Conservation (phyloP, 2,329 filamentous ascomycete species). For the Colletotrichum gloeosporioides region DNA sequence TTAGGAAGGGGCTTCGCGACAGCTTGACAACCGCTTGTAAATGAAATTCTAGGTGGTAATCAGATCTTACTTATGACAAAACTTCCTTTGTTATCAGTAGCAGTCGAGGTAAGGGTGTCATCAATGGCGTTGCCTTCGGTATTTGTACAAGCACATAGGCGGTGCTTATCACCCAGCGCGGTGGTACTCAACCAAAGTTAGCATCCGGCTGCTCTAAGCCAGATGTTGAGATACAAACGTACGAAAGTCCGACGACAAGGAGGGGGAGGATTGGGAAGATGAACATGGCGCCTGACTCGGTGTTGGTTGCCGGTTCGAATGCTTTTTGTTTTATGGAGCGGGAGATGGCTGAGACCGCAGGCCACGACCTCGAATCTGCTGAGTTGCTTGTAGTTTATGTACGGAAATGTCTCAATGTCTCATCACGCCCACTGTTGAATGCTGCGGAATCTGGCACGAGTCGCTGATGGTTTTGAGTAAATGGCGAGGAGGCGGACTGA, state of each 20-base stretch:
- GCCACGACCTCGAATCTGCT: neutral
- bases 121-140: neutral
- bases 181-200: neutral
- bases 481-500: neutral
- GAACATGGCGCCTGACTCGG: accelerated
- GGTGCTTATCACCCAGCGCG: neutral
- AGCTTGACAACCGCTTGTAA: neutral
- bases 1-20: neutral
- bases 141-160: neutral
- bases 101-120: neutral
- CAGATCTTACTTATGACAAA: neutral
- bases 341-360: neutral
- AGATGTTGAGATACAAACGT: neutral
- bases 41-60: neutral
- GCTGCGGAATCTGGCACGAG: neutral
- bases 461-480: neutral
- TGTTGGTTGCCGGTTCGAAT: accelerated
- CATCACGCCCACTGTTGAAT: neutral
- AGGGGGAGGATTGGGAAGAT: neutral
- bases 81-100: neutral
- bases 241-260: neutral
- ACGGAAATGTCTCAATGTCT: neutral
- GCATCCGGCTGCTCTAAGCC: neutral
- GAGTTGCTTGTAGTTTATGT: neutral
- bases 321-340: neutral